Conservation (phyloP, 306 rosid species). For the Inga leiocalycina region DNA sequence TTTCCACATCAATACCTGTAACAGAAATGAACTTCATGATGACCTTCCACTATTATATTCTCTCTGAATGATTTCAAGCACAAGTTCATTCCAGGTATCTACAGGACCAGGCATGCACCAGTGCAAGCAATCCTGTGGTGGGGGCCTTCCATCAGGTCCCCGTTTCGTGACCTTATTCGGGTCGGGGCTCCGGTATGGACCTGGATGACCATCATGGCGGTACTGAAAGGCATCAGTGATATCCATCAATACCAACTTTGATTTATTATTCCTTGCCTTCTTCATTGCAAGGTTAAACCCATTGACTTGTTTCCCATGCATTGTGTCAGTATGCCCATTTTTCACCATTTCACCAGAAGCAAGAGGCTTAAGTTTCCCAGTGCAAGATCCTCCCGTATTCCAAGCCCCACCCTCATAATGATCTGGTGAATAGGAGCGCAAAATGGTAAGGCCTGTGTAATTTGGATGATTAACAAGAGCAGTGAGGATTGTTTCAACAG, state of each 20-base stretch:
- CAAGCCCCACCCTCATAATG: slow-evolving; percentile 96
- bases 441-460: slow-evolving; percentile 68
- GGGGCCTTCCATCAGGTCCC: slow-evolving; percentile 85
- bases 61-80: slow-evolving; percentile 68
- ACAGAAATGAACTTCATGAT: slow-evolving; percentile 40
- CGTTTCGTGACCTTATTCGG: slow-evolving; percentile 89
- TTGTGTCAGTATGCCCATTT: slow-evolving; percentile 62
- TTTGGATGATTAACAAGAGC: slow-evolving; percentile 71
- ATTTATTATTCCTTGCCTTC: slow-evolving; percentile 53
- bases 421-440: slow-evolving; percentile 91
- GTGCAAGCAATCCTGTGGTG: slow-evolving; percentile 98
- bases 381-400: slow-evolving; percentile 99
- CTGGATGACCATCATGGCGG: slow-evolving; percentile 96
- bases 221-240: slow-evolving; percentile 72
- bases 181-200: slow-evolving; percentile 80
- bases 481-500: slow-evolving; percentile 80
- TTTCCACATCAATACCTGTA: not conserved
- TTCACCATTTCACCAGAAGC: slow-evolving; percentile 57
- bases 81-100: slow-evolving; percentile 94
- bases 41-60: slow-evolving; percentile 56
- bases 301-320: slow-evolving; percentile 73
- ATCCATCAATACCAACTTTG: slow-evolving; percentile 81
- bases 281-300: slow-evolving; percentile 67
- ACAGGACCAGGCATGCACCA: slow-evolving; percentile 99
- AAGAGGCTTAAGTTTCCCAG: slow-evolving; percentile 83